Evolutionary conservation across 768 basidiomycete species (phyloP).

Genomic region (Mycena maculata): DNA sequence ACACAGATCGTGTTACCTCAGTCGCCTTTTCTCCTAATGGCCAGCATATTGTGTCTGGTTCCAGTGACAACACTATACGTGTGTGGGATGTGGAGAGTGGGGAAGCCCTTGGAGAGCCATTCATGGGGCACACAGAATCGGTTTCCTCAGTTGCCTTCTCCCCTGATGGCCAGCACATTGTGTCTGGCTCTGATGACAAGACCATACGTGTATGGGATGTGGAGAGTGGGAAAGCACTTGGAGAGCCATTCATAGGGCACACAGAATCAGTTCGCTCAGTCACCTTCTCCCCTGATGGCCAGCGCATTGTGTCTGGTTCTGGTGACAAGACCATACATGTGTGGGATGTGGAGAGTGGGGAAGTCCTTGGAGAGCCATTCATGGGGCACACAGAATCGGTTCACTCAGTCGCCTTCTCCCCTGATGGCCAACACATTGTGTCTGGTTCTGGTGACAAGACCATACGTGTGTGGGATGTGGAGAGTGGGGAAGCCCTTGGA

Average conservation of each 20-base stretch:
- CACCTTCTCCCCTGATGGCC: not conserved
- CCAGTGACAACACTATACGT: no score
- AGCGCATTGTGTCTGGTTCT: not conserved
- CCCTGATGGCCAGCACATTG: not conserved
- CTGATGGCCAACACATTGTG: not conserved
- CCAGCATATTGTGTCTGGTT: not conserved
- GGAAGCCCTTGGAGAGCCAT: not conserved
- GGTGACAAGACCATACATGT: no score
- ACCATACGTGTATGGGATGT: not conserved
- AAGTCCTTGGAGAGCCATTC: not conserved
- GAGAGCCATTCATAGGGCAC: not conserved
- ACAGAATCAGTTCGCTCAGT: not conserved
- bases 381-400: not conserved
- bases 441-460: not conserved
- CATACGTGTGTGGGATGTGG: not conserved
- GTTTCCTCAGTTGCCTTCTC: slow-evolving; percentile 4
- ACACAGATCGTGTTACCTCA: not conserved
- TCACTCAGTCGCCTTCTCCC: not conserved
- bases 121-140: no score
- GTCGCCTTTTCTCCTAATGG: slow-evolving; percentile 2
- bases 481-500: not conserved
- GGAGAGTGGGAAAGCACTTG: not conserved
- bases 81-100: not conserved
- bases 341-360: no score
- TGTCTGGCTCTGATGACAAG: not conserved